Evolutionary conservation across 192 early-diverging fungal genomes (phyloP), one percentile per base, ranked within the genome.

Genomic region (Podila clonocystis): DNA sequence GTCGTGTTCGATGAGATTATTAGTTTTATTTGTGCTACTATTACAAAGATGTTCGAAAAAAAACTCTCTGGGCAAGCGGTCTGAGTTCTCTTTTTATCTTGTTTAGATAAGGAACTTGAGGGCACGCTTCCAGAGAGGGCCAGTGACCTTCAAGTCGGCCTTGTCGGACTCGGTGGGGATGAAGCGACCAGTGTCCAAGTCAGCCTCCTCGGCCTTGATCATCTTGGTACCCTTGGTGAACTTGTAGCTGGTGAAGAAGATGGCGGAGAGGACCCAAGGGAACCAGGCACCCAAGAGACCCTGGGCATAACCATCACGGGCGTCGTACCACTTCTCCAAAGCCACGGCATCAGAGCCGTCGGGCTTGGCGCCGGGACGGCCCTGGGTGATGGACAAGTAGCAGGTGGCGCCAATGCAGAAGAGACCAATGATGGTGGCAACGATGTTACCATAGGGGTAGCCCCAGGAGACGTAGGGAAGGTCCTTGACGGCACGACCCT

Each of bases 381-480:
- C 88, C 82, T 85, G 87, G 17, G 65, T 74, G 31, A 78, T 28
- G 12, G 89, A 78, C 71, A 84, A 86, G 34, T 87, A 77, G 9
- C 85, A 71, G 20, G 68, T 78, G 9, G 75, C 82, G 48, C 92
- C n/a, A 31, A 92, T 91, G 74, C 92, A 84, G 62, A 90, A 79
- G 48, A 93, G 34, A 50, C 89, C 88, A 67, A 94, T 83, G 62
- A 91, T 90, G 29, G 88, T 84, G 17, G 88, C 88, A 29, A 93
- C 61, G 71, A 92, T 85, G 55, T 74, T 72, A 0, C 85, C 64
- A 89, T 82, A 62, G 74, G 92, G 57, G 62, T 65, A 45, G 63
- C 84, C 41, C 85, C 85, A 82, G 85, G 89, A 45, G 83, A 87
- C 29, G 74, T 85, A 73, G 85, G 91, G 12, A 84, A 90, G 62